Evolutionary conservation across 108 stramenopile genomes (phyloP), one percentile per base, ranked within the genome.

Genomic region (Nitzschia sp.): DNA sequence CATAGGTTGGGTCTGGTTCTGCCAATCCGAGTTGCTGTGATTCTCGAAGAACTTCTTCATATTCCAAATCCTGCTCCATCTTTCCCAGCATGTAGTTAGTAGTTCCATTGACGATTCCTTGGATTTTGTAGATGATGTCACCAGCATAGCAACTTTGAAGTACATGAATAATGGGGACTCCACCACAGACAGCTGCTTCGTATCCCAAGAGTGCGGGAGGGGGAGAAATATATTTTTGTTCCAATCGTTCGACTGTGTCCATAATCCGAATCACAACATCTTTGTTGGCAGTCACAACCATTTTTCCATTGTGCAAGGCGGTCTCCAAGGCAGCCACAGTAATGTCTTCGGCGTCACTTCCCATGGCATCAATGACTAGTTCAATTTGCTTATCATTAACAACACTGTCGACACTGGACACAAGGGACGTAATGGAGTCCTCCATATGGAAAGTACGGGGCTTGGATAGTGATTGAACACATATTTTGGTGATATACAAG

Each of bases 251-350:
- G 11, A 88, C 53, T 46, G 89, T 88, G 10, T 73, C 75, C 70
- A 90, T 72, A 71, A 87, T 75, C 57, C 83, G 83, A 0, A 88
- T 87, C 50, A 94, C 68, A 44, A 94, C 68, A 7, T 86, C 84
- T 69, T 89, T 94, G 60, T 94, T 94, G 34, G 92, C 89, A 34
- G 89, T 94, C 15, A 94, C 86, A 10, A 94, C 92, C 58, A 75
- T 72, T 62, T 91, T 94, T 10, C 77, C 69, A 7, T 48, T 58
- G 37, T 64, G 56, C 25, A 94, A 50, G 20, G 83, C 79, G 19
- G 57, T 67, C 50, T 81, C 63, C 5, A 94, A 86, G 0, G 85
- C 89, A 20, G 69, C 74, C 46, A 81, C 86, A 15, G 87, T 86
- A 29, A 86, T 21, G 14, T 41, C 70, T 9, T 76, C 82, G 29